Percentiles rank a stretch among this genome's conserved stretches.
Evolutionary conservation across 495 filamentous ascomycete genomes (phyloP).

Genomic region (Penicillium ochrochloron): DNA sequence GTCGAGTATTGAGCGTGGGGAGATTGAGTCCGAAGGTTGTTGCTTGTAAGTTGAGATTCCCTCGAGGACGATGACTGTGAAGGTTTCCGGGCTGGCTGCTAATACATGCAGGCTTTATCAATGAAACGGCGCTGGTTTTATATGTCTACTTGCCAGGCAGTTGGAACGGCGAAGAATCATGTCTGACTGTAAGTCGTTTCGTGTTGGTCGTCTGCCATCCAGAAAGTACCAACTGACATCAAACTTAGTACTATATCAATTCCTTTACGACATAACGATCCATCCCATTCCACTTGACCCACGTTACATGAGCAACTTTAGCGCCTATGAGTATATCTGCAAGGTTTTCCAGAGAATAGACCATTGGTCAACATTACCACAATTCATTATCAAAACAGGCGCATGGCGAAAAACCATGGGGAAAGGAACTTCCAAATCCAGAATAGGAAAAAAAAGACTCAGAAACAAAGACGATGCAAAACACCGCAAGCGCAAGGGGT

Average conservation of each 20-base stretch:
- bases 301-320: not conserved
- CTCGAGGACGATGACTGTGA: not conserved
- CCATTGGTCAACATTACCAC: constrained; percentile 16
- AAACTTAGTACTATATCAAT: constrained; percentile 63
- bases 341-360: not conserved
- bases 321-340: not conserved
- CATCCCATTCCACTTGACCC: not conserved
- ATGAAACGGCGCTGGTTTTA: constrained; percentile 84
- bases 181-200: constrained; percentile 68
- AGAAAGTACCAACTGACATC: not conserved
- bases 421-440: constrained; percentile 18
- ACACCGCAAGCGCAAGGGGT: constrained; percentile 12
- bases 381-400: constrained; percentile 33
- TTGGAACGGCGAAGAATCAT: constrained; percentile 71
- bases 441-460: not conserved
- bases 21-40: constrained; percentile 86
- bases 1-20: constrained; percentile 85
- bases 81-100: not conserved
- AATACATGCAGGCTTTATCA: constrained; percentile 55
- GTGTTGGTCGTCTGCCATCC: not conserved
- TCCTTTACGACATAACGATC: constrained; percentile 47
- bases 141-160: constrained; percentile 88
- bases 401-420: constrained; percentile 19
- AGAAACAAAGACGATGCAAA: constrained; percentile 10
- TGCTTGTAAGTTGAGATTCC: constrained; percentile 64